Percentiles rank a stretch among this genome's conserved stretches.
These are phyloP conservation scores for Yarrowia yakushimensis DNA, from an alignment of 805 yeast species.

Conservation along the genomic window DNA sequence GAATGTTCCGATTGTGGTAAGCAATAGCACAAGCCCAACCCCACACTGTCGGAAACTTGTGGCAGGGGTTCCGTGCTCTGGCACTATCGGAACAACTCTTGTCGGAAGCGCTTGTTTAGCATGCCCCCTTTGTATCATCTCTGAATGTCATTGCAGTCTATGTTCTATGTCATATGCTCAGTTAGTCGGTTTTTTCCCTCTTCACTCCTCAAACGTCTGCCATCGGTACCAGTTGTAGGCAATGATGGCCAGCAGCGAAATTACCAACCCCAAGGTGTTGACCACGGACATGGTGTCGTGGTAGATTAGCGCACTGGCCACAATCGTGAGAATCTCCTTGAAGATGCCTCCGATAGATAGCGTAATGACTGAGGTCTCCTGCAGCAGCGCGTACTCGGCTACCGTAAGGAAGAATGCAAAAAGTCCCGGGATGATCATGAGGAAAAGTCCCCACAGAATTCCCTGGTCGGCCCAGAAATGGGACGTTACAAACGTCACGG, in stretches of 20 bases:
- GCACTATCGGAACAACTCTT: neutral
- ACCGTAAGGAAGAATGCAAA: constrained; percentile 87
- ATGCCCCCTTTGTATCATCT: neutral
- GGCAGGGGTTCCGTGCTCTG: too few species aligned
- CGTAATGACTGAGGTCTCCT: constrained; percentile 79
- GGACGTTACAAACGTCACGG: constrained; percentile 48
- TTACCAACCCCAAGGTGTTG: constrained; percentile 67
- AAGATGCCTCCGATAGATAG: constrained; percentile 88
- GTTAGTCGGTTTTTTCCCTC: neutral
- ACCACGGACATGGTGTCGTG: constrained; percentile 65
- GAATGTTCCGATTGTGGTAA: too few species aligned
- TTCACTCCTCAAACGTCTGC: constrained; percentile 13
- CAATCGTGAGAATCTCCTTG: constrained; percentile 84
- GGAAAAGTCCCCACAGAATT: constrained; percentile 48
- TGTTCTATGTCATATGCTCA: constrained; percentile 15
- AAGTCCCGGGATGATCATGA: constrained; percentile 76
- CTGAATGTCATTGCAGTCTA: constrained; percentile 12
- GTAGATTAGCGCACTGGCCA: constrained; percentile 62
- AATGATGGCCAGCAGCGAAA: constrained; percentile 73
- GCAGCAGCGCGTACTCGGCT: constrained; percentile 72
- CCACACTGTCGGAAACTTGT: too few species aligned
- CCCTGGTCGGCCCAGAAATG: constrained; percentile 68
- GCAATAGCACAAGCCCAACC: too few species aligned
- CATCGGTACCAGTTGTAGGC: constrained; percentile 62
- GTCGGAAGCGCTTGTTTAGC: neutral